Evolutionary conservation across 768 basidiomycete genomes (phyloP), one percentile per base, ranked within the genome.

Genomic region (Mycena haematopus): DNA sequence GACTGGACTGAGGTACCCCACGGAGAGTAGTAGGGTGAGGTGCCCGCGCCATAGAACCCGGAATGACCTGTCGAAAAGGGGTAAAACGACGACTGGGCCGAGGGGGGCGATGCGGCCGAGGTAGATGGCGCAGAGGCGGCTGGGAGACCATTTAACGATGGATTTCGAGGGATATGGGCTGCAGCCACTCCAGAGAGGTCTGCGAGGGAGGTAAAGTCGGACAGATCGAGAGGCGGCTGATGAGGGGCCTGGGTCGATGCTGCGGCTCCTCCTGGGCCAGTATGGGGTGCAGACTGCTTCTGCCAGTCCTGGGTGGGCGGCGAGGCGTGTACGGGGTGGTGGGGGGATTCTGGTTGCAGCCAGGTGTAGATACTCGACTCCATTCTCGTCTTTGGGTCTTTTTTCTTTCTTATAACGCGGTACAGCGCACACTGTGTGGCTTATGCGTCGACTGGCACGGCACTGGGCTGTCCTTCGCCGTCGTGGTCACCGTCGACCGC

Each of bases 81-180:
- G 81, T 77, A 10, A 78, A 84, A 13, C 89, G 55, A 21, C 35
- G 66, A 57, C 52, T 67, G 68, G 40, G 71, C 54, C 35, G 68
- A 73, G 38, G 65, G 71, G 62, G 73, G 36, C 65, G 75, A 56
- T 68, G 72, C 35, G 60, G 61, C 54, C 1, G 76, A 64, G 19
- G 73, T 56, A 6, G 78, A 62, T 9, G 77, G 53, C 13, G 79
- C 70, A 35, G 80, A 73, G 17, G 81, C 75, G 1, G 78, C 84
- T 13, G 88, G 90, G n/a, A 90, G 89, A 17, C 89, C 90, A 72
- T 92, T 91, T 51, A 92, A 75, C 49, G 86, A 74, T 35, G 73
- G 60, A 63, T 71, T 70, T 46, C 73, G 59, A 22, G 68, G 51
- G 51, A 62, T 52, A 54, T 55, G 46, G 44, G 29, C 36, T 46